Evolutionary conservation across 768 basidiomycete genomes (phyloP).

Genomic region (Podaxis rugospora): DNA sequence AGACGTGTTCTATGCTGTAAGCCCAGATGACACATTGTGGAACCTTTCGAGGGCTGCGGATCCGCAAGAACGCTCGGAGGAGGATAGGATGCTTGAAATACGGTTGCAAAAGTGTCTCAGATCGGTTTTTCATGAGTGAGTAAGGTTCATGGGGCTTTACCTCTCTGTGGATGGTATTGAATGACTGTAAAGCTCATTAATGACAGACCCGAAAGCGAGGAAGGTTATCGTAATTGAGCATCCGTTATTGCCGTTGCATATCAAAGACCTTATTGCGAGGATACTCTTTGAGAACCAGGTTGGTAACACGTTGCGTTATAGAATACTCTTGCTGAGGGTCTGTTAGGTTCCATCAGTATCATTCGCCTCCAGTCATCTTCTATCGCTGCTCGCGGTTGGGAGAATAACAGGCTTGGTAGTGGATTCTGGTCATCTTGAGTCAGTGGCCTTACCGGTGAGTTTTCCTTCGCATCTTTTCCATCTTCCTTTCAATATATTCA

Average conservation of each 20-base stretch:
- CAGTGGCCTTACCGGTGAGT: slow-evolving; percentile 80
- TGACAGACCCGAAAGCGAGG: slow-evolving; percentile 92
- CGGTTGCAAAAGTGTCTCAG: slow-evolving; percentile 66
- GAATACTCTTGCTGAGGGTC: not conserved
- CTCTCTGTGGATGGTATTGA: slow-evolving; percentile 7
- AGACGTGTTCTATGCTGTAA: slow-evolving; percentile 71
- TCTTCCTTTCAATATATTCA: not conserved
- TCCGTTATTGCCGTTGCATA: slow-evolving; percentile 76
- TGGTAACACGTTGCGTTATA: slow-evolving; percentile 12
- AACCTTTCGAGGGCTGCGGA: slow-evolving; percentile 51
- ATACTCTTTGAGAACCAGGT: slow-evolving; percentile 92
- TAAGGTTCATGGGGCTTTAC: slow-evolving; percentile 9
- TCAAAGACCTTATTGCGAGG: slow-evolving; percentile 85
- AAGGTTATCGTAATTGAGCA: slow-evolving; percentile 94
- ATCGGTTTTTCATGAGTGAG: slow-evolving; percentile 83
- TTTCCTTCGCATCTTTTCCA: not conserved
- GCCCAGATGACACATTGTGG: slow-evolving; percentile 49
- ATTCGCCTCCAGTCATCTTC: slow-evolving; percentile 84
- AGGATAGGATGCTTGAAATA: slow-evolving; percentile 67
- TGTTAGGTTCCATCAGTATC: slow-evolving; percentile 87
- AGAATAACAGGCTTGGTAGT: slow-evolving; percentile 91
- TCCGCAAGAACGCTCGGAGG: slow-evolving; percentile 59
- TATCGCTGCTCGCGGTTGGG: slow-evolving; percentile 82
- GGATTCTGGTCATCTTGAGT: slow-evolving; percentile 91
- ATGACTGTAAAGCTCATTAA: slow-evolving; percentile 60